phyloP scores from a whole-genome alignment of 495 filamentous ascomycete species.

The Neurospora sp. region DNA sequence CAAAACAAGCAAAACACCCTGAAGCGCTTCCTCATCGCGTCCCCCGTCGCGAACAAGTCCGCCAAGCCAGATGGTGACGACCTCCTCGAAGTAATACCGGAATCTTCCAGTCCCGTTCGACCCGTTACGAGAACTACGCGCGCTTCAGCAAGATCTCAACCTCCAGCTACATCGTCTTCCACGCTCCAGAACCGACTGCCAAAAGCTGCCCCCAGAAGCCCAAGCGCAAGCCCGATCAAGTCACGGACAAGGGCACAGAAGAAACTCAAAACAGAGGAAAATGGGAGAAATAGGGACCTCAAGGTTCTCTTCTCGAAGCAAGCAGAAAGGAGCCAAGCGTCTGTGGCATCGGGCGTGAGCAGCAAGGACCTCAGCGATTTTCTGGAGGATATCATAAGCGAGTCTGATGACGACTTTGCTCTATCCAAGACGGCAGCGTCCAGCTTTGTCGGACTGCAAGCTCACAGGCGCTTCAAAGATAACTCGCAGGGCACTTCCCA shows the following conservation, averaged over 20 bases:
- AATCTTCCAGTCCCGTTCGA: conserved; percentile 25
- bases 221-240: conserved; percentile 44
- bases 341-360: background rate
- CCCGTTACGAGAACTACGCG: conserved; percentile 18
- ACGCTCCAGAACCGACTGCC: conserved; percentile 4
- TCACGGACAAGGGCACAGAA: conserved; percentile 18
- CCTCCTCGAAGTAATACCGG: conserved; percentile 7
- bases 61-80: background rate
- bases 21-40: conserved; percentile 32
- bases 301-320: conserved; percentile 44
- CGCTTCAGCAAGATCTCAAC: conserved; percentile 8
- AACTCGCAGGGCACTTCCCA: background rate
- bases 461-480: conserved; percentile 34
- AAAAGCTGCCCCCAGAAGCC: conserved; percentile 21
- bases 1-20: conserved; percentile 27
- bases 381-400: conserved; percentile 39
- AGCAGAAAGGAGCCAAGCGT: conserved; percentile 28
- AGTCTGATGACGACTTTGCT: conserved; percentile 39
- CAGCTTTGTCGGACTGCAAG: conserved; percentile 35
- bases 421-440: conserved; percentile 26
- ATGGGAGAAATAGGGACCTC: conserved; percentile 38
- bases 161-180: conserved; percentile 5
- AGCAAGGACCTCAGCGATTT: background rate
- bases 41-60: conserved; percentile 23
- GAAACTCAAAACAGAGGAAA: conserved; percentile 29